phyloP scores from a whole-genome alignment of 2,329 filamentous ascomycete species.

The Thermothelomyces thermophilus region DNA sequence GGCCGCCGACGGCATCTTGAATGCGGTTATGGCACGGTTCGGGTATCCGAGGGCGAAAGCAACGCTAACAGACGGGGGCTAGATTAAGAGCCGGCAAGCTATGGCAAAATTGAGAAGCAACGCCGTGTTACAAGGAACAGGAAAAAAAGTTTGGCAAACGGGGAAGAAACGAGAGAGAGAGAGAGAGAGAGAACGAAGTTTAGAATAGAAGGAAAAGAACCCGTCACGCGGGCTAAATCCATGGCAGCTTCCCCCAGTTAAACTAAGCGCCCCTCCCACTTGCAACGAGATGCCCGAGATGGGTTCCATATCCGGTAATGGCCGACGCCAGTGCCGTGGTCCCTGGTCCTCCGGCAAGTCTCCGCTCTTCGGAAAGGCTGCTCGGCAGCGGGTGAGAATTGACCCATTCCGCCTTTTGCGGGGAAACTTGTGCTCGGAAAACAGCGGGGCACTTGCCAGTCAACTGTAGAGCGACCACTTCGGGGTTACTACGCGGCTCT shows the following conservation, averaged over 20 bases:
- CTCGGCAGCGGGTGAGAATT: constrained; percentile 23
- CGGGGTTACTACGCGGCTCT: too few relatives aligned
- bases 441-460: constrained; percentile 4
- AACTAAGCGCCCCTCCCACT: background rate
- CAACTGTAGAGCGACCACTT: too few relatives aligned
- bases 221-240: constrained; percentile 5
- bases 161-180: background rate
- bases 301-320: constrained; percentile 15
- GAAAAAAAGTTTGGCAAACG: background rate
- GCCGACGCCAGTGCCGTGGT: constrained; percentile 23
- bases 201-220: constrained; percentile 7
- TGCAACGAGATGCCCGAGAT: constrained; percentile 8
- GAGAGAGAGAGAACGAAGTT: constrained; percentile 1
- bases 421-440: constrained; percentile 12
- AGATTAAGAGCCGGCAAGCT: constrained; percentile 1
- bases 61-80: background rate
- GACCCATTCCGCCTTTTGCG: constrained; percentile 11
- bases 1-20: constrained; percentile 44
- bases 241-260: constrained; percentile 1
- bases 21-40: background rate
- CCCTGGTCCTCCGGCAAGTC: constrained; percentile 15
- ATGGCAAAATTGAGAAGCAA: background rate
- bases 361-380: constrained; percentile 21
- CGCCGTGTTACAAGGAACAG: background rate
- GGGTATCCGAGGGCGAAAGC: constrained; percentile 16